Conservation (phyloP, 2,329 filamentous ascomycete genomes). For the Lecanosticta acicola region DNA sequence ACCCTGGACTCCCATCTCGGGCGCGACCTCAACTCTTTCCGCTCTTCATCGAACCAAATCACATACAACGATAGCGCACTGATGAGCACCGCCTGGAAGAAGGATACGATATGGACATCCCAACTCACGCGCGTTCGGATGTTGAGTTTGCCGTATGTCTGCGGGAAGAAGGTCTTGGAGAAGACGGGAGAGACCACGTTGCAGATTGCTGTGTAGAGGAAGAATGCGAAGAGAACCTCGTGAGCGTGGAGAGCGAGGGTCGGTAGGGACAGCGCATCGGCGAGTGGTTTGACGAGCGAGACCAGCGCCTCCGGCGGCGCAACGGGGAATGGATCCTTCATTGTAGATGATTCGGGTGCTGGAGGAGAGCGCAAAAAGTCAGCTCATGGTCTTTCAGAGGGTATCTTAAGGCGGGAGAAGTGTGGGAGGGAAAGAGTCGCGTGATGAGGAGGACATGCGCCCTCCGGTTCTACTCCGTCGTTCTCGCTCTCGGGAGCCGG, state of each 20-base stretch:
- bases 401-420: constrained; percentile 1
- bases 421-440: constrained; percentile 3
- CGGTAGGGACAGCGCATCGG: constrained; percentile 56
- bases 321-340: constrained; percentile 67
- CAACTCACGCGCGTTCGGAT: constrained; percentile 67
- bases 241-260: constrained; percentile 72
- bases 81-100: constrained; percentile 69
- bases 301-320: constrained; percentile 54
- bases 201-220: constrained; percentile 65
- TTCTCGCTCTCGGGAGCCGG: background rate
- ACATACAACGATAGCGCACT: constrained; percentile 68
- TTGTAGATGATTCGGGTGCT: constrained; percentile 35
- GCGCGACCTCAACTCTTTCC: constrained; percentile 38
- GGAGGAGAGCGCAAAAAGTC: constrained; percentile 5
- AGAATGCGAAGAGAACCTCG: constrained; percentile 62
- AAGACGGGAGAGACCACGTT: constrained; percentile 61
- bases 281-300: constrained; percentile 56
- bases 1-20: constrained; percentile 61
- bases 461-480: background rate
- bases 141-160: constrained; percentile 58
- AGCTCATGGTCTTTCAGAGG: constrained; percentile 10
- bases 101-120: constrained; percentile 81
- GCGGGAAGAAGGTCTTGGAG: constrained; percentile 57
- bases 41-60: constrained; percentile 63
- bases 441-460: background rate